Evolutionary conservation across 2,329 filamentous ascomycete genomes (phyloP).

Genomic region (Talaromyces rugulosus): DNA sequence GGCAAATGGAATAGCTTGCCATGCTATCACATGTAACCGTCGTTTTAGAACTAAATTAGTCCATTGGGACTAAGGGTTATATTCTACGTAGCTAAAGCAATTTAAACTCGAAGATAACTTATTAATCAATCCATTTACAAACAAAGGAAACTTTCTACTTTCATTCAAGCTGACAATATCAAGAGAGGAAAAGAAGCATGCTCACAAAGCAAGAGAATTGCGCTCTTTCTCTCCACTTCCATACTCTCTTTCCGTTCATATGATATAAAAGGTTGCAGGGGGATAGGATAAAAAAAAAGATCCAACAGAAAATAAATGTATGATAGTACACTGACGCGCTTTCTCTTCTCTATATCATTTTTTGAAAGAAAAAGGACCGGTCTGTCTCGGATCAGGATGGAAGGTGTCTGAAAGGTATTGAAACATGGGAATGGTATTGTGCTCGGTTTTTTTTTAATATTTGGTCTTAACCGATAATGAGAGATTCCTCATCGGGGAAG

Average conservation of each 20-base stretch:
- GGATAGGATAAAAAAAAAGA: neutral
- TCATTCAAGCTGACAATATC: slow-evolving; percentile 1
- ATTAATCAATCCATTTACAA: slow-evolving; percentile 1
- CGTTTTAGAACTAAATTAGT: too few relatives aligned
- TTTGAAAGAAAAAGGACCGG: neutral
- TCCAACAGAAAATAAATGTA: slow-evolving; percentile 1
- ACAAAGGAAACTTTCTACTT: slow-evolving; percentile 1
- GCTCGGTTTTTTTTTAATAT: neutral
- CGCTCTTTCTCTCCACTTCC: neutral
- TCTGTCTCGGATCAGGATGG: neutral
- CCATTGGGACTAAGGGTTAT: too few relatives aligned
- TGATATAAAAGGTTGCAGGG: neutral
- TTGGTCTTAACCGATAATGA: slow-evolving; percentile 79
- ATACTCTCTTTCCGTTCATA: neutral
- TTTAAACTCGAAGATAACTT: too few relatives aligned
- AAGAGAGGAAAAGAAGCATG: neutral
- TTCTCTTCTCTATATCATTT: neutral
- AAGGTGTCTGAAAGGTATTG: neutral
- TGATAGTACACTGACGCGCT: slow-evolving; percentile 1
- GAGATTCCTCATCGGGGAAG: slow-evolving; percentile 82
- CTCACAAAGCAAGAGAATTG: neutral
- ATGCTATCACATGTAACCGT: too few relatives aligned
- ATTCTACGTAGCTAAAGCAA: too few relatives aligned
- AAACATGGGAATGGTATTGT: neutral
- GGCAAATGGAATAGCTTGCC: too few relatives aligned